Percentiles rank a stretch among this genome's conserved stretches.
These are phyloP conservation scores for Chlamydomonas reinhardtii DNA, from an alignment of 163 green algal genomes.

Conservation along the genomic window DNA sequence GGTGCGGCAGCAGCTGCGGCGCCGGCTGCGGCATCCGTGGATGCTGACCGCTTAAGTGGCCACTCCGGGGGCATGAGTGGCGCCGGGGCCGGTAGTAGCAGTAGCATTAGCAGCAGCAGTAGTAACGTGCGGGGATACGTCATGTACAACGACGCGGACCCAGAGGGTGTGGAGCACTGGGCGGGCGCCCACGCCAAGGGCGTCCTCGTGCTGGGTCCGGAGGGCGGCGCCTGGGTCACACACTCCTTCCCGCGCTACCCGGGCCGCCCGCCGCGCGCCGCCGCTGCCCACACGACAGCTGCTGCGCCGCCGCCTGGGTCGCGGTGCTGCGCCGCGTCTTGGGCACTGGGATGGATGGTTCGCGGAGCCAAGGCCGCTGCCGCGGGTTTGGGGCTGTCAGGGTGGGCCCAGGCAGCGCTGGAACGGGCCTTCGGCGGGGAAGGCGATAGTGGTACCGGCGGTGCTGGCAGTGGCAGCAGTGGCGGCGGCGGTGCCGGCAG, in stretches of 20 bases:
- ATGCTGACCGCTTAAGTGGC: neutral
- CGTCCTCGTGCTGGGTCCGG: neutral
- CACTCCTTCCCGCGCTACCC: slow-evolving; percentile 43
- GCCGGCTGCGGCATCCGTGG: neutral
- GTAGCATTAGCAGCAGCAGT: neutral
- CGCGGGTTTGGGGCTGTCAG: too few species aligned
- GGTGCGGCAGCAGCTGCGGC: neutral
- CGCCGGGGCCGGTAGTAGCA: neutral
- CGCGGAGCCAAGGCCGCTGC: too few species aligned
- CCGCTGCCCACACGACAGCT: neutral
- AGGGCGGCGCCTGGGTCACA: slow-evolving; percentile 23
- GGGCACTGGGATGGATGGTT: too few species aligned
- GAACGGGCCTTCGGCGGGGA: too few species aligned
- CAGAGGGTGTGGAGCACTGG: slow-evolving; percentile 37
- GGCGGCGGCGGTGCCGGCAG: neutral
- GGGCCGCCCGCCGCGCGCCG: neutral
- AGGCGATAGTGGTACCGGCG: neutral
- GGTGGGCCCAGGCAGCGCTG: too few species aligned
- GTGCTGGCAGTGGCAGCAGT: neutral
- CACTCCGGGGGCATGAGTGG: neutral
- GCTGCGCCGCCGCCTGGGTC: neutral
- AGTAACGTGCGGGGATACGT: neutral
- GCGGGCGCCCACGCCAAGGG: slow-evolving; percentile 31
- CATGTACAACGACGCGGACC: slow-evolving; percentile 46
- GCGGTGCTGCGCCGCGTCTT: too few species aligned